Conservation (phyloP, 2,329 filamentous ascomycete species). For the Grosmannia penicillata region DNA sequence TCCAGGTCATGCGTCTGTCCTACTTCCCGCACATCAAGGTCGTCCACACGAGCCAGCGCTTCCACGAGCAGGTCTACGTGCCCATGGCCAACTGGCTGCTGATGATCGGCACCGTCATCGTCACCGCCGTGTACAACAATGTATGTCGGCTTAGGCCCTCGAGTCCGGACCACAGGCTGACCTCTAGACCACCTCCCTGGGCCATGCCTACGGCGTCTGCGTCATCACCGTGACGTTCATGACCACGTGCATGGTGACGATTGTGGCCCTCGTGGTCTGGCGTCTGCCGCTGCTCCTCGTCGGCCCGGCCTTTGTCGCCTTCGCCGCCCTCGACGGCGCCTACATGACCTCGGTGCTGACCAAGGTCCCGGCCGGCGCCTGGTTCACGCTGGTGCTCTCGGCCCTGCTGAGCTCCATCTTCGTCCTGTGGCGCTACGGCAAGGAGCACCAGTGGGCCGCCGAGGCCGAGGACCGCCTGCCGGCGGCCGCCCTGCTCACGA, state of each 20-base stretch:
- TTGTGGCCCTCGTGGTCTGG: slow-evolving; percentile 63
- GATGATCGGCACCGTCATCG: slow-evolving; percentile 60
- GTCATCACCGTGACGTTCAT: slow-evolving; percentile 72
- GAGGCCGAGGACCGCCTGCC: slow-evolving; percentile 48
- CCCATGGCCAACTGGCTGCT: slow-evolving; percentile 64
- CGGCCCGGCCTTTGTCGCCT: slow-evolving; percentile 43
- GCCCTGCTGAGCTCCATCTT: slow-evolving; percentile 49
- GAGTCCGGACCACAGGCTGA: neutral
- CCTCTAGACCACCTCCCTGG: slow-evolving; percentile 45
- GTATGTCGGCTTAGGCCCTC: slow-evolving; percentile 19
- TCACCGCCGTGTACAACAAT: slow-evolving; percentile 61
- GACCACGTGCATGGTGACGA: slow-evolving; percentile 57
- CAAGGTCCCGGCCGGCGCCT: slow-evolving; percentile 63
- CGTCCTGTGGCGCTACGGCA: slow-evolving; percentile 64
- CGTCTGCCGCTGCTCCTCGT: slow-evolving; percentile 45
- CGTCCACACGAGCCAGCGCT: slow-evolving; percentile 53
- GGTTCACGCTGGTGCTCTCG: slow-evolving; percentile 59
- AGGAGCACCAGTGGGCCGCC: slow-evolving; percentile 61
- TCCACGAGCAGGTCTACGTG: slow-evolving; percentile 65
- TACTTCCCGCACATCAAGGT: slow-evolving; percentile 68
- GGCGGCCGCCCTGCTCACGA: slow-evolving; percentile 24
- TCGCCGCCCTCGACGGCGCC: slow-evolving; percentile 52
- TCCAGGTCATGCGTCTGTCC: slow-evolving; percentile 53
- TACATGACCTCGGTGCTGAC: slow-evolving; percentile 55
- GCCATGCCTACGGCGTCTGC: slow-evolving; percentile 65